These are phyloP conservation scores for Simplicillium sp. DNA, from an alignment of 2,329 filamentous ascomycete species.

Conservation along the genomic window DNA sequence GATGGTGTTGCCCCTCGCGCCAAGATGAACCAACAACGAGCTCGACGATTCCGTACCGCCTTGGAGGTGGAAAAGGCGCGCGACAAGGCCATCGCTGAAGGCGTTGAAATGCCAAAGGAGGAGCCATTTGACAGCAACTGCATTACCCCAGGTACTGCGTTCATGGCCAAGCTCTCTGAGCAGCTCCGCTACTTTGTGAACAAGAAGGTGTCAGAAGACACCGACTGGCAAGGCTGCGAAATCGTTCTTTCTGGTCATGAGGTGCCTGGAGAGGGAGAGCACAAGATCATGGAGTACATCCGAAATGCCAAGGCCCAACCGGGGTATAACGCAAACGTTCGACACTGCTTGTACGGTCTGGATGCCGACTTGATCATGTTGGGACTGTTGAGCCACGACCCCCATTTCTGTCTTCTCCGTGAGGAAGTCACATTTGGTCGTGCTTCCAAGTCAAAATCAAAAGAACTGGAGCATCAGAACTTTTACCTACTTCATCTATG, in stretches of 20 bases:
- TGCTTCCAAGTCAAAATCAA: conserved; percentile 77
- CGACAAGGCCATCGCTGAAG: conserved; percentile 85
- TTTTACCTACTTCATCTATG: conserved; percentile 97
- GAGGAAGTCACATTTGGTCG: conserved; percentile 98
- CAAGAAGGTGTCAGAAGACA: conserved; percentile 96
- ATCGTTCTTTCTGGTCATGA: conserved; percentile 96
- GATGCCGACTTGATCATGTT: conserved; percentile 99
- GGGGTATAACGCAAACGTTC: conserved; percentile 83
- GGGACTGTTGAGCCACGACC: conserved; percentile 91
- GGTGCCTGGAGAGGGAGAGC: conserved; percentile 94
- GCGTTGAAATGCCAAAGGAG: conserved; percentile 88
- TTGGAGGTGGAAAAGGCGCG: conserved; percentile 81
- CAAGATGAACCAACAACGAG: conserved; percentile 99
- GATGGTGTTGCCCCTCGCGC: conserved; percentile 94
- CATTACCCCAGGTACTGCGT: conserved; percentile 93
- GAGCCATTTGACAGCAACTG: conserved; percentile 98
- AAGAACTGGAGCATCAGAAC: conserved; percentile 96
- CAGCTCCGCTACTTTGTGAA: conserved; percentile 98
- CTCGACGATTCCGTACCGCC: conserved; percentile 88
- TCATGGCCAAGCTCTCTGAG: conserved; percentile 91
- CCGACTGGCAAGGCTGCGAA: conserved; percentile 95
- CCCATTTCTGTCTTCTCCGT: conserved; percentile 92
- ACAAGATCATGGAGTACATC: conserved; percentile 99
- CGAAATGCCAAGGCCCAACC: conserved; percentile 93
- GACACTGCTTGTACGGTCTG: conserved; percentile 93